Evolutionary conservation across 2,329 filamentous ascomycete species (phyloP).

Genomic region (Botrytis squamosa): DNA sequence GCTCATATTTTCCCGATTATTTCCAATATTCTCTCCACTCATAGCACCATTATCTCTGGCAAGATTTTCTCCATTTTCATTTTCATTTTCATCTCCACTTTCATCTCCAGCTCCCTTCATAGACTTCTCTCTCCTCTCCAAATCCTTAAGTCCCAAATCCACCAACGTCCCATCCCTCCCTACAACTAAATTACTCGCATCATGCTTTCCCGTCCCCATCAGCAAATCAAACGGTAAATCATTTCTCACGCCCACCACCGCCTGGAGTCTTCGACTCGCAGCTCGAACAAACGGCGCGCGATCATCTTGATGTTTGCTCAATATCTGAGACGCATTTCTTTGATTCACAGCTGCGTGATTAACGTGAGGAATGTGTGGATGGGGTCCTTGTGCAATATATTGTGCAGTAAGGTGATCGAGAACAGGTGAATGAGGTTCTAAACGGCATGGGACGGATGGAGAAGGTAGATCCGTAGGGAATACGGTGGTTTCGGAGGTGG

Average conservation of each 20-base stretch:
- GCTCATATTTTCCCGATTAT: neutral
- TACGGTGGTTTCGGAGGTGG: neutral
- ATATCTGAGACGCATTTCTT: slow-evolving; percentile 9
- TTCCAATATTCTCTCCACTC: neutral
- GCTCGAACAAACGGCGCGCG: slow-evolving; percentile 26
- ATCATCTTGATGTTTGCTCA: slow-evolving; percentile 23
- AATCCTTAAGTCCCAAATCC: neutral
- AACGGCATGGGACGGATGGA: neutral
- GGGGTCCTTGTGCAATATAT: slow-evolving; percentile 1
- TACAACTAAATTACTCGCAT: slow-evolving; percentile 11
- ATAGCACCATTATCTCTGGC: neutral
- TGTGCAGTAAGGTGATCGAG: neutral
- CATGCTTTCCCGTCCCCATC: neutral
- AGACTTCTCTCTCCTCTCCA: too few relatives aligned
- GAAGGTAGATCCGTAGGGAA: neutral
- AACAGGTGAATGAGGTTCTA: neutral
- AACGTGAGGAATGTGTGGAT: neutral
- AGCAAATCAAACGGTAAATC: slow-evolving; percentile 27
- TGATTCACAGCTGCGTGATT: neutral
- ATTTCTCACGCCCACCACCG: slow-evolving; percentile 30
- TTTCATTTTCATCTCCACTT: neutral
- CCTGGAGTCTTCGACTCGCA: slow-evolving; percentile 29
- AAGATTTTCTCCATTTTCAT: neutral
- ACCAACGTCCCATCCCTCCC: neutral
- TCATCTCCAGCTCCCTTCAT: neutral